A percentile compares a stretch with the other conserved stretches of the same genome.
These are phyloP conservation scores for Trichoderma asperellum DNA, from an alignment of 2,329 filamentous ascomycete genomes.

Conservation along the genomic window DNA sequence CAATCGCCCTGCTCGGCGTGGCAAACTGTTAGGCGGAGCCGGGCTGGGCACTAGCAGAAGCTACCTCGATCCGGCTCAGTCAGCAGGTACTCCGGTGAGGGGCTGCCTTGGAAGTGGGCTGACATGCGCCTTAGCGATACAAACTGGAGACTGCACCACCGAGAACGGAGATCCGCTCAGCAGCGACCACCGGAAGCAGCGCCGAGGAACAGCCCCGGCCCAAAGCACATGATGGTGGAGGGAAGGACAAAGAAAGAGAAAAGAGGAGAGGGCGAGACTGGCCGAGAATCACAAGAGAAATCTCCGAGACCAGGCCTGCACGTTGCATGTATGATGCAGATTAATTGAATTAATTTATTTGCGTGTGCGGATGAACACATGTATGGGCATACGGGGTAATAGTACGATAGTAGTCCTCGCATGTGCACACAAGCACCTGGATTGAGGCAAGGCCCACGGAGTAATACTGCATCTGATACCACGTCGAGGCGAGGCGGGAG, in stretches of 20 bases:
- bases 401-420: neutral
- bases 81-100: slow-evolving; percentile 5
- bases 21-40: neutral
- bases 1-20: neutral
- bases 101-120: slow-evolving; percentile 15
- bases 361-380: too few species aligned
- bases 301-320: neutral
- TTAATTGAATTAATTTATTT: neutral
- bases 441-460: slow-evolving; percentile 8
- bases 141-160: slow-evolving; percentile 4
- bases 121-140: slow-evolving; percentile 13
- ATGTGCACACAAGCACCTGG: neutral
- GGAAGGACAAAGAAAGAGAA: neutral
- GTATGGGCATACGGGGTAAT: neutral
- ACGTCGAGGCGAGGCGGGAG: slow-evolving; percentile 2
- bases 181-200: slow-evolving; percentile 17
- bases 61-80: neutral
- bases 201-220: slow-evolving; percentile 8
- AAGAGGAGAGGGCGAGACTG: neutral
- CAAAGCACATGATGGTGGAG: neutral
- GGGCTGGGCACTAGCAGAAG: neutral
- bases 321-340: neutral
- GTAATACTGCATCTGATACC: slow-evolving; percentile 15
- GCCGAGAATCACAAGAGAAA: neutral
- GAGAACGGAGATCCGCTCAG: slow-evolving; percentile 26